Base-by-base conservation (phyloP, 2,329 filamentous ascomycete genomes). In the Exophiala alcalophila region DNA sequence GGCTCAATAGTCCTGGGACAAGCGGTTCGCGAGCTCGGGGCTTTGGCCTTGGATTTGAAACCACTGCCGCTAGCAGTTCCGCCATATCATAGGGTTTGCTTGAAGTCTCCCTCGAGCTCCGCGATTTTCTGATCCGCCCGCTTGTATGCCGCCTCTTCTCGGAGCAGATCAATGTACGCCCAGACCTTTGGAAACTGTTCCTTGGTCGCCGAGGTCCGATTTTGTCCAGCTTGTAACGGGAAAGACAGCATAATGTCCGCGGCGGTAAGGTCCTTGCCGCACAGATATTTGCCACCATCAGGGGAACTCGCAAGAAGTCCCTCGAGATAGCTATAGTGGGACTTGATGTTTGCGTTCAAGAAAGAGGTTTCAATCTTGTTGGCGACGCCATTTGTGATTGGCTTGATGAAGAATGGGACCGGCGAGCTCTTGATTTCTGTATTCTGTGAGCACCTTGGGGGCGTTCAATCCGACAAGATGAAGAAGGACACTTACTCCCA, bases 361-460 rank as follows among this genome's bases (percentile, higher is more conserved):
- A 65, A 72, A 4, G 56, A 55, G 4, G 62, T 52, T 29, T 70
- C 62, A 12, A 72, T 59, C 36, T 64, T 63, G 24, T 62, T 61
- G 5, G 75, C 75, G 14, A 86, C 72, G 4, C 68, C 64, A 4
- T 65, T 64, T 10, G 80, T 79, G 47, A 86, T 70, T 2, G 81
- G 81, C 51, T 76, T 80, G 58, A 86, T 67, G 68, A 86, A 84
- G 70, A 85, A 86, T 0, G 81, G 81, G 0, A 82, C 72, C 0
- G 77, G 71, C 0, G 76, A 67, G 15, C 66, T 68, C 49, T 69
- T 68, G 49, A 81, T 66, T 30, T 55, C 69, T 67, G 40, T n/a
- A 11, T 16, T 16, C 10, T 12, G 50, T 56, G 12, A 50, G 39
- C 27, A 35, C 9, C 11, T 12, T 10, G 7, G 2, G 4, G 7